phyloP scores from a whole-genome alignment of 495 filamentous ascomycete species.

The Jackrogersella multiformis region DNA sequence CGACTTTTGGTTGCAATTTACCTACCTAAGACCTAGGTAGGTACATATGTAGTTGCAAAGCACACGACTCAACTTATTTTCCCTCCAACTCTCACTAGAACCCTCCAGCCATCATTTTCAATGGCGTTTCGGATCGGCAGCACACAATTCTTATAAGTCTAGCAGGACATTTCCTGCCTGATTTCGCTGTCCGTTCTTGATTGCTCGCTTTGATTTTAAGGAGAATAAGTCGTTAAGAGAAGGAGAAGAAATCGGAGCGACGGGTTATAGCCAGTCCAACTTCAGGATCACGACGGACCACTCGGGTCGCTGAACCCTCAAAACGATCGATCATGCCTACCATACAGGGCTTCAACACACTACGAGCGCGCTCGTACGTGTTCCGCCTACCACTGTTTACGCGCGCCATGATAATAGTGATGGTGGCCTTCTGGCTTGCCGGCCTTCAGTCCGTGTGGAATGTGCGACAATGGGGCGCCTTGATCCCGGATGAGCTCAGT shows the following conservation, averaged over 20 bases:
- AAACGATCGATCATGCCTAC: constrained; percentile 46
- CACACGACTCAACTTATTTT: constrained; percentile 33
- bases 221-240: neutral
- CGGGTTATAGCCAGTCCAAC: neutral
- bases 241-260: neutral
- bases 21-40: too few species aligned
- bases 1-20: constrained; percentile 25
- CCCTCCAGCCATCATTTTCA: constrained; percentile 15
- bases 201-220: neutral
- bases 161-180: constrained; percentile 25
- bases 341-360: constrained; percentile 54
- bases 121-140: constrained; percentile 29
- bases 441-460: constrained; percentile 72
- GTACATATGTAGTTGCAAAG: constrained; percentile 14
- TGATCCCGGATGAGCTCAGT: constrained; percentile 78
- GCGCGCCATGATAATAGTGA: constrained; percentile 72
- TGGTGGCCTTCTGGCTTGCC: constrained; percentile 73
- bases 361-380: constrained; percentile 69
- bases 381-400: constrained; percentile 89
- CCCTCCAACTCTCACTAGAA: constrained; percentile 3
- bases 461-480: constrained; percentile 74
- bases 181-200: neutral
- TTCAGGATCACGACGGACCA: neutral
- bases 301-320: neutral
- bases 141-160: constrained; percentile 22